A percentile compares a stretch with the other conserved stretches of the same genome.
phyloP scores from a whole-genome alignment of 2,329 filamentous ascomycete species.

The Botryotinia narcissicola region DNA sequence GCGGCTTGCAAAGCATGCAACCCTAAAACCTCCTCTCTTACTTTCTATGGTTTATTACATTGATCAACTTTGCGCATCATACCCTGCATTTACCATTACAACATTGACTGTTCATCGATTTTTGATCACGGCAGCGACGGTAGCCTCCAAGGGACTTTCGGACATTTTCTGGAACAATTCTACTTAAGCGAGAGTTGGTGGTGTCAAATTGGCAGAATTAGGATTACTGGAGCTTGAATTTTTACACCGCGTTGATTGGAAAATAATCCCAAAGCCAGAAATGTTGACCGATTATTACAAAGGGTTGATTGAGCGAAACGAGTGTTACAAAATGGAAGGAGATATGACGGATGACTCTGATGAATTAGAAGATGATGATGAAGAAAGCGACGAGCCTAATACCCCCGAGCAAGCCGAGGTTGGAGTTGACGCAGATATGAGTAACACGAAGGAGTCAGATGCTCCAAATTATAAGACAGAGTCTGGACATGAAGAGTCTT shows the following conservation, averaged over 20 bases:
- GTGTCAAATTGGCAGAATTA: conserved; percentile 84
- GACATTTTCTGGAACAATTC: conserved; percentile 99
- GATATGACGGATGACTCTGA: conserved; percentile 22
- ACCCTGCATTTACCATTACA: conserved; percentile 93
- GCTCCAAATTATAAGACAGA: conserved; percentile 26
- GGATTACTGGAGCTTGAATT: conserved; percentile 93
- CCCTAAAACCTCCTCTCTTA: conserved; percentile 87
- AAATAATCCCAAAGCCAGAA: conserved; percentile 93
- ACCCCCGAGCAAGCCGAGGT: conserved; percentile 33
- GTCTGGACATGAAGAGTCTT: conserved; percentile 1
- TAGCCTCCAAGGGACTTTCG: conserved; percentile 91
- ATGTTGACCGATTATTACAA: conserved; percentile 91
- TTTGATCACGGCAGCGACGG: conserved; percentile 90
- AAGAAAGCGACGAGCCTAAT: conserved; percentile 37
- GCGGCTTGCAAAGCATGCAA: conserved; percentile 89
- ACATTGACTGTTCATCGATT: conserved; percentile 96
- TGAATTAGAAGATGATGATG: conserved; percentile 18
- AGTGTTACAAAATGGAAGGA: conserved; percentile 51
- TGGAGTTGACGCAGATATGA: conserved; percentile 33
- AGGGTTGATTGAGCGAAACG: conserved; percentile 70
- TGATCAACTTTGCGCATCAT: conserved; percentile 86
- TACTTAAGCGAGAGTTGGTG: conserved; percentile 90
- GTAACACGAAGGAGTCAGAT: conserved; percentile 36
- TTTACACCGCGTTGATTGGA: conserved; percentile 88
- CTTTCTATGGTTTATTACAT: conserved; percentile 99